Evolutionary conservation across 1,284 basidiomycete genomes (phyloP), one percentile per base, ranked within the genome.

Genomic region (Ustilago shanxiensis): DNA sequence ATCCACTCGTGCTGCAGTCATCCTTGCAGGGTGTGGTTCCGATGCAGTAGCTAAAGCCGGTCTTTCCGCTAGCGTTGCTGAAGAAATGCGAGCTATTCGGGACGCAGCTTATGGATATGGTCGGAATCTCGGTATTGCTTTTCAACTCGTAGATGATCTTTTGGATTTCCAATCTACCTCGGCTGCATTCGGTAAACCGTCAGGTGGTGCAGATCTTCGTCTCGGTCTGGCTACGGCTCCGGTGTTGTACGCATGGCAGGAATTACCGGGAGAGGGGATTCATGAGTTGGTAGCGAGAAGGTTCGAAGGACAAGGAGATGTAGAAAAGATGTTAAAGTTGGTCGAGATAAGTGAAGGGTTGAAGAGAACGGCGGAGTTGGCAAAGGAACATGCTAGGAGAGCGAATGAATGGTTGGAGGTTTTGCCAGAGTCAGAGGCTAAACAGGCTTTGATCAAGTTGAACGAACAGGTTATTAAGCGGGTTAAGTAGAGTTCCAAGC

Each of bases 41-140:
- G 80, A 82, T 52, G 87, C 87, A 0, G 93, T 95, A 79, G 24
- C 56, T 10, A 53, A 49, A 22, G 56, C 63, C 4, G 52, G 45
- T 1, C 26, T 79, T 39, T 16, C 45, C 0, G 47, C 47, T 13
- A 39, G 45, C 1, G 70, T 70, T 9, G 72, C 70, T 5, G 63
- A 63, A 18, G 37, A 62, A 13, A 74, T 72, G 61, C 44, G 60
- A 2, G 87, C 92, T 22, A 92, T 95, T 89, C 95, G 95, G 86
- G 95, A 98, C 85, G 90, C 93, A 20, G 96, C 96, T 18, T 99
- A 98, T 87, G 93, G 91, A 22, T 95, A 93, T 84, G 94, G 94
- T 0, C 89, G 93, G 41, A 94, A 95, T 83, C 86, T 95, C 14
- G 96, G 97, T 8, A 80, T 92, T 89, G 67, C 87, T 87, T 63